Percentiles rank a stretch among this genome's conserved stretches.
Conservation (phyloP, 352 stramenopile species). For the Globisporangium mamillatum region DNA sequence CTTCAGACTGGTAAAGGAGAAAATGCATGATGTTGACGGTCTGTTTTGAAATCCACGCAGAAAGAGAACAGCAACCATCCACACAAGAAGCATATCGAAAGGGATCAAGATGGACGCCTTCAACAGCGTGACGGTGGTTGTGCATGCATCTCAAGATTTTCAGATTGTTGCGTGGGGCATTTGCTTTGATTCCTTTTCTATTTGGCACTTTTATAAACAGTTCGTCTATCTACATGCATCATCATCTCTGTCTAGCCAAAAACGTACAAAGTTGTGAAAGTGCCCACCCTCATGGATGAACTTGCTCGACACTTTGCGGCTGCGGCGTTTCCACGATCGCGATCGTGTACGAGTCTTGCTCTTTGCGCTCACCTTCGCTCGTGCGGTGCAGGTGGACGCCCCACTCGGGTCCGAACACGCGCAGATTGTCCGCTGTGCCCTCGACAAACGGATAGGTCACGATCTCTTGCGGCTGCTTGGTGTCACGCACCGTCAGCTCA, state of each 20-base stretch:
- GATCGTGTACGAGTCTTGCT: conserved; percentile 41
- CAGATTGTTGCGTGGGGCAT: neutral
- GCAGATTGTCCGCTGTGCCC: conserved; percentile 34
- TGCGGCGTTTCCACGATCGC: conserved; percentile 47
- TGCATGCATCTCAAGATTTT: neutral
- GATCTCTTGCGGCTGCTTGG: conserved; percentile 11
- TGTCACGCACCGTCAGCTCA: conserved; percentile 37
- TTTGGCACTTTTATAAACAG: conserved; percentile 1
- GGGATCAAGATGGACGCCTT: neutral
- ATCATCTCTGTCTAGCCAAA: neutral
- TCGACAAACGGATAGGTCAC: conserved; percentile 36
- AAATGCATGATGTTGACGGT: neutral
- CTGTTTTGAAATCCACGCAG: neutral
- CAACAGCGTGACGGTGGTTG: neutral
- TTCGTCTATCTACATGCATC: conserved; percentile 3
- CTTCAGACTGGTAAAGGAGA: neutral
- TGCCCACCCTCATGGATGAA: neutral
- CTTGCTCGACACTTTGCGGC: conserved; percentile 19
- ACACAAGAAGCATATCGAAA: neutral
- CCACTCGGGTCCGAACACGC: conserved; percentile 56
- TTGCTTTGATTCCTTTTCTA: neutral
- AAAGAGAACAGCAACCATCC: neutral
- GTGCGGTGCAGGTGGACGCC: conserved; percentile 42
- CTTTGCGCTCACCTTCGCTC: conserved; percentile 5
- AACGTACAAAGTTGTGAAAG: neutral